Conservation (phyloP, 1,139 yeast species). For the Kodamaea suecica region DNA sequence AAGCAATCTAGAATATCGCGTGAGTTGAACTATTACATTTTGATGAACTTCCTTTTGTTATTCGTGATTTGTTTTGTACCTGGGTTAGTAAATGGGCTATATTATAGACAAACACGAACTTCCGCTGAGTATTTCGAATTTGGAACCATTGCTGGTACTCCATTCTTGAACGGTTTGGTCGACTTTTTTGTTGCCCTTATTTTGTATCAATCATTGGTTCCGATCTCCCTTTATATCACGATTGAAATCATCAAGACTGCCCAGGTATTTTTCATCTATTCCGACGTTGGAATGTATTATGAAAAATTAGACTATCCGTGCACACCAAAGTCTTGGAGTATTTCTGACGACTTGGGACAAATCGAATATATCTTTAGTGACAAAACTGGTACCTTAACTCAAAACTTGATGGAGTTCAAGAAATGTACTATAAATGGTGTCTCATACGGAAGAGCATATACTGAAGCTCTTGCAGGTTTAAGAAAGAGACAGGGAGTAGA, state of each 20-base stretch:
- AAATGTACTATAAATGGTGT: constrained; percentile 56
- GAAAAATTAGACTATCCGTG: constrained; percentile 54
- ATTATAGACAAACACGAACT: constrained; percentile 29
- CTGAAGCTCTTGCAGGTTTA: constrained; percentile 60
- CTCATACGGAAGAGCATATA: constrained; percentile 57
- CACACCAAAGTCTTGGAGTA: constrained; percentile 60
- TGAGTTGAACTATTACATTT: constrained; percentile 50
- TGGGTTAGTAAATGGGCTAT: constrained; percentile 52
- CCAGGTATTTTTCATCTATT: constrained; percentile 55
- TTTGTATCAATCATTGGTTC: constrained; percentile 56
- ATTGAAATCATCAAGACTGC: constrained; percentile 59
- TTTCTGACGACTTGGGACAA: constrained; percentile 64
- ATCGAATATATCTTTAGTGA: constrained; percentile 61
- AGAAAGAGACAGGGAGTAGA: constrained; percentile 55
- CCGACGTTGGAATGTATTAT: constrained; percentile 53
- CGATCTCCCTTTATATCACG: constrained; percentile 57
- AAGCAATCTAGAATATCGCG: constrained; percentile 52
- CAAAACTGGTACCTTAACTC: constrained; percentile 61
- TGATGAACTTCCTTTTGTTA: constrained; percentile 45
- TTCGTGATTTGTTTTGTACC: constrained; percentile 52
- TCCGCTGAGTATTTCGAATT: constrained; percentile 48
- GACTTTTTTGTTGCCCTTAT: constrained; percentile 52
- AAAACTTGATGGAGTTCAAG: constrained; percentile 59
- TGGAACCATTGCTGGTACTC: constrained; percentile 49
- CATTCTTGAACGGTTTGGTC: constrained; percentile 51